Base-by-base conservation (phyloP, 768 basidiomycete species). In the Calocera viscosa region DNA sequence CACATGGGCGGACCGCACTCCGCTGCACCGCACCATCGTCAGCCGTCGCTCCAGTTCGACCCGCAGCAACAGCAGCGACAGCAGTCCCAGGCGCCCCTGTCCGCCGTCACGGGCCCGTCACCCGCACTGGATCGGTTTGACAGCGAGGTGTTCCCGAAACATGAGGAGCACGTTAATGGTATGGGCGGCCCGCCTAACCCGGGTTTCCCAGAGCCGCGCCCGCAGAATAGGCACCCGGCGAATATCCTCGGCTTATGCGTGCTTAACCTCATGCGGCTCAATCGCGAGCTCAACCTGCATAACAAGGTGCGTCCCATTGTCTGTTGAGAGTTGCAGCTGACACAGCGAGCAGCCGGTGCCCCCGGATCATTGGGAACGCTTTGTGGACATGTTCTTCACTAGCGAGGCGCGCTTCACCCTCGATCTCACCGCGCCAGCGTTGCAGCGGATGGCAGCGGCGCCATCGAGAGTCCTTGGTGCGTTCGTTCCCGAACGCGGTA, bases 401-500 rank as follows among this genome's bases (percentile, higher is more conserved):
- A 81, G 84, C 1, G 83, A 83, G 67, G 87, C 89, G 24, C 75
- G 83, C 53, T 84, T 91, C 84, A 89, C 85, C 74, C 81, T 92
- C 70, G 65, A 66, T 26, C 30, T 33, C 41, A 41, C 39, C 41
- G 64, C 64, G 5, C 40, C 35, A 12, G 64, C 34, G 11, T 91
- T 89, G 1, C 76, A 92, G n/a, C 90, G 90, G 89, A 89, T 73
- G 90, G 91, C 74, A 90, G 88, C 71, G 7, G 83, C 85, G 28
- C 91, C 91, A 72, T 89, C 90, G 34, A 92, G 90, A 72, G 87
- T 87, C 10, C 91, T 93, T 71, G 89, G 90, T 91, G 66, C 63
- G 87, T 78, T 35, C 26, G 64, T n/a, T 53, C 64, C 63, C 47
- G 69, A 70, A 67, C 63, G 65, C 65, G n/a, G n/a, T n/a, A 32